Percentiles rank a stretch among this genome's conserved stretches.
phyloP scores from a whole-genome alignment of 768 basidiomycete genomes.

The Dendrothele bispora region DNA sequence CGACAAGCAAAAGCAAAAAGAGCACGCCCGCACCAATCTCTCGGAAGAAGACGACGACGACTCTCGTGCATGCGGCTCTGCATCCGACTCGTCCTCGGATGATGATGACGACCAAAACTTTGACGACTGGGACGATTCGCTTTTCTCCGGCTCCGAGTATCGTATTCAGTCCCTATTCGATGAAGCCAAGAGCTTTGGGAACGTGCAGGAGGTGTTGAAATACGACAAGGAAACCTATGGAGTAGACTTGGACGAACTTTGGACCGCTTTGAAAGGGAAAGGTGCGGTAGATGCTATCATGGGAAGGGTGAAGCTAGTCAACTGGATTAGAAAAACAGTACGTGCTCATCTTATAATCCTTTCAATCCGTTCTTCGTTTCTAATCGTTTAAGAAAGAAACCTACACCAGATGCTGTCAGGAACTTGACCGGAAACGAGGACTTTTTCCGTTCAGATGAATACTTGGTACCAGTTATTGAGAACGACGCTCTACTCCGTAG shows the following conservation, averaged over 20 bases:
- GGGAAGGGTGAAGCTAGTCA: conserved; percentile 76
- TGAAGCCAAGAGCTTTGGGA: conserved; percentile 55
- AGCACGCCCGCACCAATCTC: conserved; percentile 2
- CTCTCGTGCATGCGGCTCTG: too few species aligned
- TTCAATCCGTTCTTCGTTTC: conserved; percentile 7
- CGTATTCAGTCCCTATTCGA: conserved; percentile 73
- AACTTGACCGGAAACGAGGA: conserved; percentile 55
- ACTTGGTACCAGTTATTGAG: conserved; percentile 78
- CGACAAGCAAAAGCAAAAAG: too few species aligned
- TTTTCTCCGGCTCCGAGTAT: conserved; percentile 62
- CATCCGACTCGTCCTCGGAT: conserved; percentile 12
- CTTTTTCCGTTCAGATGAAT: conserved; percentile 73
- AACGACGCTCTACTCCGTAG: conserved; percentile 90
- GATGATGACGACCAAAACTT: conserved; percentile 61
- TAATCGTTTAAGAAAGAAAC: conserved; percentile 42
- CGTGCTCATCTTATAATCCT: conserved; percentile 6
- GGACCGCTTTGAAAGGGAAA: conserved; percentile 16
- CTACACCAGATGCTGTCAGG: conserved; percentile 42
- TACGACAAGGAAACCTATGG: conserved; percentile 62
- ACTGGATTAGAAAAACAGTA: conserved; percentile 66
- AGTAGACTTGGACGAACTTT: conserved; percentile 59
- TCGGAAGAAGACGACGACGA: background rate
- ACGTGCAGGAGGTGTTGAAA: conserved; percentile 55
- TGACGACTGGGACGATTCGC: conserved; percentile 86
- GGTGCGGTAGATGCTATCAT: conserved; percentile 36